phyloP scores from a whole-genome alignment of 148 eudicot species.

The Camellia japonica region DNA sequence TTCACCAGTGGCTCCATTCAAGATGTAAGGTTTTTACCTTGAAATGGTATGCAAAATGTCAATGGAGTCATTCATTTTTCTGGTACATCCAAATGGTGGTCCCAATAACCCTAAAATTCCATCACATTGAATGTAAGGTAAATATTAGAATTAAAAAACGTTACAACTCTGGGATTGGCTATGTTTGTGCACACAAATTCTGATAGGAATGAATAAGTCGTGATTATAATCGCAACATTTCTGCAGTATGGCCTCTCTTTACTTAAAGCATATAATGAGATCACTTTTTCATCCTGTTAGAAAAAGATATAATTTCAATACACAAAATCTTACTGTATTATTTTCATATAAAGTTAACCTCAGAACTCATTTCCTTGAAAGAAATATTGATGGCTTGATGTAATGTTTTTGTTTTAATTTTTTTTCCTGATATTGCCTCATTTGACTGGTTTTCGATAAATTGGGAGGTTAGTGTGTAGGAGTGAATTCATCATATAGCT shows the following conservation, averaged over 20 bases:
- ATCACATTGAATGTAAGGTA: neutral
- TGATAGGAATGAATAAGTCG: neutral
- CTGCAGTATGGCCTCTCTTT: neutral
- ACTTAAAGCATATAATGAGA: neutral
- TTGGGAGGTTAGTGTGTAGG: neutral
- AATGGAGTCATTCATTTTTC: neutral
- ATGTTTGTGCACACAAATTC: neutral
- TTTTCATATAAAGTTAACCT: neutral
- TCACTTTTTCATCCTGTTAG: neutral
- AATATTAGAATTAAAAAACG: neutral
- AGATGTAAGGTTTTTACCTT: neutral
- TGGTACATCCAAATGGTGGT: neutral
- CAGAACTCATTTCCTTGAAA: neutral
- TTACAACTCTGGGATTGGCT: neutral
- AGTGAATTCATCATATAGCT: constrained; percentile 21
- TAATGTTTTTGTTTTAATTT: neutral
- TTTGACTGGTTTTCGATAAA: neutral
- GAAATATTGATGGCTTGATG: neutral
- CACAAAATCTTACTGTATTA: neutral
- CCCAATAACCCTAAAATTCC: neutral
- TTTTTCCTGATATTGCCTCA: neutral
- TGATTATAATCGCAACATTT: neutral
- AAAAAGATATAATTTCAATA: neutral
- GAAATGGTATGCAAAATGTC: neutral
- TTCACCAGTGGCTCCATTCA: neutral